A percentile compares a stretch with the other conserved stretches of the same genome.
Conservation (phyloP, 2,329 filamentous ascomycete genomes). For the Knoxdaviesia capensis region DNA sequence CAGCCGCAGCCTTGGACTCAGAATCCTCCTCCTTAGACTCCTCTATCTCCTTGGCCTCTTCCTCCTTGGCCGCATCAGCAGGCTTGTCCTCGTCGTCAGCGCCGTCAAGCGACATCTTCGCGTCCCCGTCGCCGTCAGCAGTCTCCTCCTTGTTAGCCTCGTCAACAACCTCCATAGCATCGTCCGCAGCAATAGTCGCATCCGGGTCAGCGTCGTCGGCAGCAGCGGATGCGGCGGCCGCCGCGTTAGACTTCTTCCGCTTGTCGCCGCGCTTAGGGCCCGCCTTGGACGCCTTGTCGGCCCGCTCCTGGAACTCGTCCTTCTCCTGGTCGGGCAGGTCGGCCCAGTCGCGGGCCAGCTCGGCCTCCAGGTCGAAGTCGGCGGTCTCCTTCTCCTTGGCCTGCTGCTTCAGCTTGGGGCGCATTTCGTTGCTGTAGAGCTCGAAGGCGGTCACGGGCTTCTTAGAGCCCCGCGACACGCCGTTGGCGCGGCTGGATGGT, state of each 20-base stretch:
- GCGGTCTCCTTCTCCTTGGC: constrained; percentile 18
- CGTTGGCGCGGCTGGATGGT: constrained; percentile 14
- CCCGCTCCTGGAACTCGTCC: constrained; percentile 25
- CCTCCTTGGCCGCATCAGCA: constrained; percentile 1
- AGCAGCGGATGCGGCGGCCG: not conserved
- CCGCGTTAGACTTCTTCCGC: constrained; percentile 3
- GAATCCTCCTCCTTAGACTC: not conserved
- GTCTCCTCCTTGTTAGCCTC: constrained; percentile 9
- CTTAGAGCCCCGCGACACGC: constrained; percentile 11
- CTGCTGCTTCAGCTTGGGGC: constrained; percentile 22
- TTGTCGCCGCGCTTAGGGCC: constrained; percentile 7
- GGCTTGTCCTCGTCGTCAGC: constrained; percentile 2
- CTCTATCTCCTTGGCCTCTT: constrained; percentile 1
- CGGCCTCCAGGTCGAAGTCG: constrained; percentile 26
- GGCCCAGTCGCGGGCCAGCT: constrained; percentile 34
- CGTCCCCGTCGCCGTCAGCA: constrained; percentile 1
- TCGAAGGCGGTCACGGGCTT: constrained; percentile 28
- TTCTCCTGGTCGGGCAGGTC: constrained; percentile 26
- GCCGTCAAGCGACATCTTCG: not conserved
- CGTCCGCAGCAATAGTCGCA: constrained; percentile 10
- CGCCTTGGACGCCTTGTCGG: constrained; percentile 19
- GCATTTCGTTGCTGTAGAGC: constrained; percentile 30
- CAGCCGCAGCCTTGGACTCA: too few species aligned
- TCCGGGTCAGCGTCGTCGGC: constrained; percentile 1
- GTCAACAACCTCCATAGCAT: constrained; percentile 8